Conservation (phyloP, 1,284 basidiomycete genomes). For the Tilletia caries region DNA sequence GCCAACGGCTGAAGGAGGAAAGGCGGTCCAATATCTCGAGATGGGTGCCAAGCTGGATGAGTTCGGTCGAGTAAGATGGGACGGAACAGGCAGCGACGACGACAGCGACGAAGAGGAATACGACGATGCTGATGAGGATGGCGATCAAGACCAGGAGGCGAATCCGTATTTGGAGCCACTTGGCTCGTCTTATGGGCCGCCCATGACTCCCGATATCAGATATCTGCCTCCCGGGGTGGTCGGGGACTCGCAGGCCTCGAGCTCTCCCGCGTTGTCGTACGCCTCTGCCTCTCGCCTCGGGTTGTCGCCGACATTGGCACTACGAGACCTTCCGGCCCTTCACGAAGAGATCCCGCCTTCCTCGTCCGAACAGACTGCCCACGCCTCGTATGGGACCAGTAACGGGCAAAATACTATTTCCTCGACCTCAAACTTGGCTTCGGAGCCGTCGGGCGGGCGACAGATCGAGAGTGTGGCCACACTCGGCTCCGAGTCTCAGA, state of each 20-base stretch:
- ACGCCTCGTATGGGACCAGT: not conserved
- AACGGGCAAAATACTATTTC: not conserved
- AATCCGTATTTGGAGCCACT: not conserved
- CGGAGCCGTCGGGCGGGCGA: not conserved
- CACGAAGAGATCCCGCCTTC: not conserved
- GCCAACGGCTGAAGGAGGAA: slow-evolving; percentile 2
- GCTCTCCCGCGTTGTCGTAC: not conserved
- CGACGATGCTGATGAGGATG: not conserved
- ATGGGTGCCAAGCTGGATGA: not conserved
- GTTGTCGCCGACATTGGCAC: not conserved
- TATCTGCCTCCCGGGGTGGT: not conserved
- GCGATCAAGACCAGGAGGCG: not conserved
- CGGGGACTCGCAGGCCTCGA: not conserved
- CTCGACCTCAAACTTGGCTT: not conserved
- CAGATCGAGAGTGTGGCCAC: not conserved
- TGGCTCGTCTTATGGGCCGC: not conserved
- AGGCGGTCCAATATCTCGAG: not conserved
- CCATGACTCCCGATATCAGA: not conserved
- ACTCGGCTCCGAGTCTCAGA: too few species aligned
- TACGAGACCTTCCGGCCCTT: not conserved
- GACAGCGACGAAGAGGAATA: not conserved
- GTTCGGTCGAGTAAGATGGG: not conserved
- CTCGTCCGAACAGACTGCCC: not conserved
- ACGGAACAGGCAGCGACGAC: not conserved
- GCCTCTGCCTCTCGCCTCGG: not conserved